Evolutionary conservation across 2,329 filamentous ascomycete species (phyloP).

Genomic region (Geosmithia putterillii): DNA sequence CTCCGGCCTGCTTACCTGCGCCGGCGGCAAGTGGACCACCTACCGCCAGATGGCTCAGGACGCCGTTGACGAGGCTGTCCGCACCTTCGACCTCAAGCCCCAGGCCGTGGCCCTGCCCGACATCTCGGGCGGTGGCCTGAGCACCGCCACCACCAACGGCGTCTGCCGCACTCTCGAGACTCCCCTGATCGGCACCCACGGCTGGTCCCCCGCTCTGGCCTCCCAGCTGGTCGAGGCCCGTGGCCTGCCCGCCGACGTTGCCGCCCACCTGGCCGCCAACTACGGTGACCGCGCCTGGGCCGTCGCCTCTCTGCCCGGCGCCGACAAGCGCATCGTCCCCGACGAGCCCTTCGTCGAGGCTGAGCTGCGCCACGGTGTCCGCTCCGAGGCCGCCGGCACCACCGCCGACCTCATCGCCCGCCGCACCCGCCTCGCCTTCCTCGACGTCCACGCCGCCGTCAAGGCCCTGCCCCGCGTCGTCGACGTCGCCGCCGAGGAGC

Average conservation of each 20-base stretch:
- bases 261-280: constrained; percentile 25
- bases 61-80: constrained; percentile 67
- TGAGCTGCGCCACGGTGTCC: constrained; percentile 59
- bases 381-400: constrained; percentile 61
- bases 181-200: constrained; percentile 65
- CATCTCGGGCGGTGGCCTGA: constrained; percentile 50
- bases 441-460: constrained; percentile 60
- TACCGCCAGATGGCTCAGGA: constrained; percentile 85
- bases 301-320: constrained; percentile 40
- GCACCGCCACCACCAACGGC: constrained; percentile 44
- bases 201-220: constrained; percentile 32
- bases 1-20: constrained; percentile 67
- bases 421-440: constrained; percentile 60
- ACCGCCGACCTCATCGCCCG: constrained; percentile 60
- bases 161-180: constrained; percentile 64
- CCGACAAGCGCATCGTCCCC: constrained; percentile 49
- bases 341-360: constrained; percentile 64
- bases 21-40: constrained; percentile 80
- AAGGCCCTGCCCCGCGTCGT: constrained; percentile 58
- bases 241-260: constrained; percentile 24
- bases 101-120: constrained; percentile 41
- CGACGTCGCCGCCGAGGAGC: constrained; percentile 59
- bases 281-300: constrained; percentile 54
- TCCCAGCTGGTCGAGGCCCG: constrained; percentile 23
- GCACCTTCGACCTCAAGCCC: constrained; percentile 48